Evolutionary conservation across 2,329 filamentous ascomycete species (phyloP).

Genomic region (Fusarium sp.): DNA sequence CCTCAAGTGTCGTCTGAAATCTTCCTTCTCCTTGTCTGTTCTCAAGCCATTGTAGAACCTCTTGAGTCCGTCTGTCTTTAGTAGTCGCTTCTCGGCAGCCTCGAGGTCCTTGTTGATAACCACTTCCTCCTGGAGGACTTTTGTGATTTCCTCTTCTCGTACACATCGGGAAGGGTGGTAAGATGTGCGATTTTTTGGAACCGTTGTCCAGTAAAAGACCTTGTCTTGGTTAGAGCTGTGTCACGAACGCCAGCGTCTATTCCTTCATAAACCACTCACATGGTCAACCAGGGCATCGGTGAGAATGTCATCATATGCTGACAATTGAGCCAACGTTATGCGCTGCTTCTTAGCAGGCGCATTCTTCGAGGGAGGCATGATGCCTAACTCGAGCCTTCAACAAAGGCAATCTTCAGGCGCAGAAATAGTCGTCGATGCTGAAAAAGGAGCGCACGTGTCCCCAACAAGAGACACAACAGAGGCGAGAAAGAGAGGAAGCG

Average conservation of each 20-base stretch:
- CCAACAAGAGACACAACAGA: slow-evolving; percentile 19
- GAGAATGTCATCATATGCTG: slow-evolving; percentile 93
- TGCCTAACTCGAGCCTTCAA: slow-evolving; percentile 5
- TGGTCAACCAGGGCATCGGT: slow-evolving; percentile 96
- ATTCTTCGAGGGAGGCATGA: slow-evolving; percentile 54
- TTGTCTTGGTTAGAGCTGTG: slow-evolving; percentile 54
- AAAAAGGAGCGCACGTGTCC: slow-evolving; percentile 41
- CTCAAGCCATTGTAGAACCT: slow-evolving; percentile 77
- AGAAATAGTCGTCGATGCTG: slow-evolving; percentile 10
- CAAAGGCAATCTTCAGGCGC: neutral
- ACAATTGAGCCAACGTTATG: slow-evolving; percentile 87
- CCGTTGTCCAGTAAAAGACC: slow-evolving; percentile 97
- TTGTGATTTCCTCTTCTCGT: slow-evolving; percentile 71
- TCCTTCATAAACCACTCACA: slow-evolving; percentile 66
- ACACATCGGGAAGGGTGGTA: slow-evolving; percentile 88
- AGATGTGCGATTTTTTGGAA: slow-evolving; percentile 91
- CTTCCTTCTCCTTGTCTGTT: slow-evolving; percentile 83
- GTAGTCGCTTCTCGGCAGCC: slow-evolving; percentile 77
- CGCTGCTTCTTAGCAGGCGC: slow-evolving; percentile 71
- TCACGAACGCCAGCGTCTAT: slow-evolving; percentile 9
- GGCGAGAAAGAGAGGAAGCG: slow-evolving; percentile 31
- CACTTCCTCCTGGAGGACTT: slow-evolving; percentile 73
- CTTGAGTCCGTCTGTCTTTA: slow-evolving; percentile 78
- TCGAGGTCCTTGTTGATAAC: slow-evolving; percentile 79
- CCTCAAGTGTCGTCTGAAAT: slow-evolving; percentile 86